Percentiles rank a stretch among this genome's conserved stretches.
These are phyloP conservation scores for Eutrema japonicum DNA, from an alignment of 345 rosid genomes.

Conservation along the genomic window DNA sequence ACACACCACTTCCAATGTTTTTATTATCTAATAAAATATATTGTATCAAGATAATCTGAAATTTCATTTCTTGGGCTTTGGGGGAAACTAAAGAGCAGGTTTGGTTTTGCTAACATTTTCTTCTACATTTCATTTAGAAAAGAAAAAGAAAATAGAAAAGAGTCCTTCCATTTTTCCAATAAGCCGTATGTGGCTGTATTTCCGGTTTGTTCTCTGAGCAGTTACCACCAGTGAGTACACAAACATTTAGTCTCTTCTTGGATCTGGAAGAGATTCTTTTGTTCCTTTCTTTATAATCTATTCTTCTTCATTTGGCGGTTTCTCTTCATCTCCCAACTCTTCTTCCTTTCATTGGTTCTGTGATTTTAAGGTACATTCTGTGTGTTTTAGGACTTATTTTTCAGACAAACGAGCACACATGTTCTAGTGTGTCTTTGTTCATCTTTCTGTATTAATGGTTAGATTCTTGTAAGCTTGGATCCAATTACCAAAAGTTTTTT, in stretches of 20 bases:
- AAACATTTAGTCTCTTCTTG: conserved; percentile 48
- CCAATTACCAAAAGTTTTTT: conserved; percentile 38
- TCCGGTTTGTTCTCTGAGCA: conserved; percentile 47
- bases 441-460: conserved; percentile 26
- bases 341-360: conserved; percentile 36
- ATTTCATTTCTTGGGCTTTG: background rate
- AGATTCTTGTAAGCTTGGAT: conserved; percentile 40
- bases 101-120: background rate
- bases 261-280: conserved; percentile 58
- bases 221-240: conserved; percentile 41
- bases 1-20: conserved; percentile 36
- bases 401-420: conserved; percentile 37
- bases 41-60: conserved; percentile 7
- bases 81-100: conserved; percentile 7
- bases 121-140: background rate
- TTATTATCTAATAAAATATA: background rate
- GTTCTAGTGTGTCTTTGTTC: conserved; percentile 32
- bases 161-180: conserved; percentile 43
- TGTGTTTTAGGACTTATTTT: conserved; percentile 12
- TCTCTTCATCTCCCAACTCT: conserved; percentile 25
- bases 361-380: conserved; percentile 36
- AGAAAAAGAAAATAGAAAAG: background rate
- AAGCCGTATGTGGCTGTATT: conserved; percentile 47
- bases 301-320: conserved; percentile 41
- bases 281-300: conserved; percentile 33